A percentile compares a stretch with the other conserved stretches of the same genome.
Evolutionary conservation across 1,284 basidiomycete species (phyloP).

Genomic region (Melampsora americana): DNA sequence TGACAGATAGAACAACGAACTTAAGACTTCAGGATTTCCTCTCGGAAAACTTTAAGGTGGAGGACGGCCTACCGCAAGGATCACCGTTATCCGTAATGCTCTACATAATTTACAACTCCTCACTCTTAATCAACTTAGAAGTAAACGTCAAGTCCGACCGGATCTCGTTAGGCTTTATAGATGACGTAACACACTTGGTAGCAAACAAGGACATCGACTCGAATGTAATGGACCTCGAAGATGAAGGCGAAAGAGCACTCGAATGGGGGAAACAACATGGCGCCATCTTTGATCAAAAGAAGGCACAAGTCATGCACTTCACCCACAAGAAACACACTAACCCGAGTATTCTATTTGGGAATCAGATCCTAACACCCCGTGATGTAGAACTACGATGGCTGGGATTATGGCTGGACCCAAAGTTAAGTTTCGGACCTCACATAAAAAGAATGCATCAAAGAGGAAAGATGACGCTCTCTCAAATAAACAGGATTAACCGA

Average conservation of each 20-base stretch:
- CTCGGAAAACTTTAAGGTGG: too few relatives aligned
- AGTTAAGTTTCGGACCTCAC: slow-evolving; percentile 8
- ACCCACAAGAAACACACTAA: neutral
- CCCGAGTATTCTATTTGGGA: neutral
- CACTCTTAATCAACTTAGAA: neutral
- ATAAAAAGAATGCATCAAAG: neutral
- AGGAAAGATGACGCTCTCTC: neutral
- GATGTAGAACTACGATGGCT: neutral
- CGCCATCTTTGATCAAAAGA: slow-evolving; percentile 2
- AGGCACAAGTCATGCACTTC: neutral
- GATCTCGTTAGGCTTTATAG: neutral
- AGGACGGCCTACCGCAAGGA: too few relatives aligned
- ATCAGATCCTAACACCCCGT: neutral
- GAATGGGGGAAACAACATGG: neutral
- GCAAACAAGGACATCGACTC: neutral
- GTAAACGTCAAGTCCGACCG: neutral
- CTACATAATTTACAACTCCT: neutral
- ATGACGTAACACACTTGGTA: slow-evolving; percentile 3
- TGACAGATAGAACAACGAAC: too few relatives aligned
- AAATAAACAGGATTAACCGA: neutral
- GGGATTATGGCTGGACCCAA: neutral
- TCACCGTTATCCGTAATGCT: neutral
- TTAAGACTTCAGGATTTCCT: too few relatives aligned
- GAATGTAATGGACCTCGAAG: neutral
- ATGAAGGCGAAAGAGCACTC: neutral